Base-by-base conservation (phyloP, 441 rosid genomes). In the Bocquillonia castaneifolia region DNA sequence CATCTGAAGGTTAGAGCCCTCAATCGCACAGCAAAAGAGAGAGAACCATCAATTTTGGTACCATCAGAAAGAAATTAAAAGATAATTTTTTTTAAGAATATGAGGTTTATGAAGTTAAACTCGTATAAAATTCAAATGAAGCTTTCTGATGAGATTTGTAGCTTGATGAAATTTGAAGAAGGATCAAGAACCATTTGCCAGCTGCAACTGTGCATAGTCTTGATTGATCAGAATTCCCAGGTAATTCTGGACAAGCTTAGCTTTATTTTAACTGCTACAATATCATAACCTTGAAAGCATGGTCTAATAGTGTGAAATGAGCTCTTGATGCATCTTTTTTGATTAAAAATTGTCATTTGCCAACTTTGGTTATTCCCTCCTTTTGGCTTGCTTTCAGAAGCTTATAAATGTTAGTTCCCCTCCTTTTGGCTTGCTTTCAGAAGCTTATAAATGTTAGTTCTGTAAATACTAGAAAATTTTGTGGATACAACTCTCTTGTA, bases 1-100 rank as follows among this genome's bases (percentile, higher is more conserved):
- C 45, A 32, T 14, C 28, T n/a, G 12, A 45, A 31, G 71, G 60
- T 31, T 54, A 66, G 63, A 40, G 48, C 56, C 37, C 59, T 59
- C 51, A 50, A 51, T 59, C 18, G 7, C 7, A 18, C 66, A 36
- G 14, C 8, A 10, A 32, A 32, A 8, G 20, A 39, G 47, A 26
- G 8, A 36, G 10, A 26, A n/a, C 37, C 18, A 18, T 13, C 10
- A 2, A 8, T 31, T 34, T 1, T 32, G 61, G 44, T 58, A 20
- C 8, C n/a, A 20, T n/a, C 2, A 13, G 25, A 29, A 32, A 56
- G 18, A 5, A 14, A 36, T 58, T 34, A 47, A 23, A 10, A 29
- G 14, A 55, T 17, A 48, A 48, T 3, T 14, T 20, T 20, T 28
- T 66, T 36, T 4, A 36, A 53, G 31, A 25, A 56, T 29, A 9